Base-by-base conservation (phyloP, 1,139 yeast genomes). In the Yamadazyma epiphylla region DNA sequence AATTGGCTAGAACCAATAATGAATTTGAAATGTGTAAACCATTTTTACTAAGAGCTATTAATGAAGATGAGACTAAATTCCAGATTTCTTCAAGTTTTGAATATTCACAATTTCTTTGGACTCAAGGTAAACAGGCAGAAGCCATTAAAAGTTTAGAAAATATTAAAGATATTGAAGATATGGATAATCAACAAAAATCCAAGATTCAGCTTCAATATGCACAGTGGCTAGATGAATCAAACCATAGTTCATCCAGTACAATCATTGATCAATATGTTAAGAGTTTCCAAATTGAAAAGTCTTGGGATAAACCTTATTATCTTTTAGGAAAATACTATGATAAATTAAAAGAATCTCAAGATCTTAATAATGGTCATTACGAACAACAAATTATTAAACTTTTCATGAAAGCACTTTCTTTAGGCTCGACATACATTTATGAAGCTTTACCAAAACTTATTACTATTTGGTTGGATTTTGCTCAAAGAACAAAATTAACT, bases 401-500 rank as follows among this genome's bases (percentile, higher is more conserved):
- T 33, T 87, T 85, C 45, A 58, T 83, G 23, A 67, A 74, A 19
- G 81, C 96, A 0, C 70, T 89, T 29, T 75, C 76, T 11, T 70
- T 72, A 33, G 94, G 95, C 0, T 70, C 80, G 5, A 72, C 75
- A 27, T 83, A 77, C 49, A 71, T 86, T 4, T 80, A 80, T 48
- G 97, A 94, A 55, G 85, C 94, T 0, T 60, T 94, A 14, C 98
- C 98, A 0, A 88, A 88, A 49, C 74, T 88, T 15, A 71, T 91
- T 5, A 89, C 96, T 0, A 71, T 88, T 13, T 94, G 98, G 98
- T 64, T 94, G 13, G 96, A 91, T 47, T 85, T 81, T 52, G 84
- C 89, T 3, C 75, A 59, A 29, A 43, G 39, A 20, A 39, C 47
- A 5, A 42, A 45, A 15, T 45, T 45, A 13, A 38, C 51, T 3